Conservation (phyloP, 2,329 filamentous ascomycete genomes). For the Xylaria sp. region DNA sequence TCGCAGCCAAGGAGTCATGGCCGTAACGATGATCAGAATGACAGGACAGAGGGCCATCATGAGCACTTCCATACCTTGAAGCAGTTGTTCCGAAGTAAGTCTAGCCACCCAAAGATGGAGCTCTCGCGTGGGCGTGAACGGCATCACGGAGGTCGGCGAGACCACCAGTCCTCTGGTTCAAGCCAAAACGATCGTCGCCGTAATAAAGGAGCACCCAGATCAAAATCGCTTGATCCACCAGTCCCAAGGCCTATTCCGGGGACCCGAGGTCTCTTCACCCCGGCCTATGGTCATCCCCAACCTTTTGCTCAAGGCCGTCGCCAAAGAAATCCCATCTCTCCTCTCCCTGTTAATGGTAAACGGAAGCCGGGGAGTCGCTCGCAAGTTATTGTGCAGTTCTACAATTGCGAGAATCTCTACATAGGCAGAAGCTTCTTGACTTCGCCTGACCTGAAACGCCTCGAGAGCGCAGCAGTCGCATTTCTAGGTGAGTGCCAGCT, state of each 20-base stretch:
- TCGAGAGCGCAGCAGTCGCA: slow-evolving; percentile 24
- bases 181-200: neutral
- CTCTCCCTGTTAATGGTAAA: neutral
- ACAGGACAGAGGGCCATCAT: neutral
- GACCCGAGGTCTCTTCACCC: slow-evolving; percentile 34
- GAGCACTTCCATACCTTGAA: neutral
- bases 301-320: slow-evolving; percentile 13
- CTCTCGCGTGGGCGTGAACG: too few relatives aligned
- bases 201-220: neutral
- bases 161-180: neutral
- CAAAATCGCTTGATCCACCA: neutral
- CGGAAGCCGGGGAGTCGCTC: neutral
- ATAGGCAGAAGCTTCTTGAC: neutral
- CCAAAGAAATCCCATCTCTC: neutral
- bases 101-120: neutral
- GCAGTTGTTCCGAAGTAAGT: neutral
- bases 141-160: neutral
- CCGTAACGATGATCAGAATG: neutral
- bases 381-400: slow-evolving; percentile 29
- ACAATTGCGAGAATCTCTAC: slow-evolving; percentile 23
- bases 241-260: neutral
- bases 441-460: slow-evolving; percentile 9
- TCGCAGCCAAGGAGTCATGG: too few relatives aligned
- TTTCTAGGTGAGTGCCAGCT: slow-evolving; percentile 37
- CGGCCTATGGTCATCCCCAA: slow-evolving; percentile 20